Evolutionary conservation across 2,329 filamentous ascomycete genomes (phyloP).

Genomic region (Aureobasidium sp.): DNA sequence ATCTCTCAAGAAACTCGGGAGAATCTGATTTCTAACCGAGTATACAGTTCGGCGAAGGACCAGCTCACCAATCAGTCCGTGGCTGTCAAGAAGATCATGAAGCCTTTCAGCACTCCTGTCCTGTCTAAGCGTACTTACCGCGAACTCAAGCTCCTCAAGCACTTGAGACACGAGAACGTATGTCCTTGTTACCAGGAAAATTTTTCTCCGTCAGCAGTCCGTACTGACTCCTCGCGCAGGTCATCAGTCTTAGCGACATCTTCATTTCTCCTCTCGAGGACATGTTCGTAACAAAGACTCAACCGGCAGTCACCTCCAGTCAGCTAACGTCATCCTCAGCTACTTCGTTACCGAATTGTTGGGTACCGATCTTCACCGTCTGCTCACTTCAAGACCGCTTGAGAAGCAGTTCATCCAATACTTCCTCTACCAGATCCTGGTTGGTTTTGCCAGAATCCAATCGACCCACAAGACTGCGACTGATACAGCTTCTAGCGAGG

Average conservation of each 20-base stretch:
- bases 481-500: constrained; percentile 59
- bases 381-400: constrained; percentile 88
- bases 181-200: constrained; percentile 21
- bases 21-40: constrained; percentile 3
- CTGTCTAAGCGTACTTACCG: constrained; percentile 96
- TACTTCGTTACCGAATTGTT: constrained; percentile 98
- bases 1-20: not conserved
- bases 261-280: constrained; percentile 99
- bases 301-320: not conserved
- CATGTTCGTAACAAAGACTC: constrained; percentile 55
- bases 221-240: constrained; percentile 38
- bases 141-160: constrained; percentile 94
- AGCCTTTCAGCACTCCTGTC: constrained; percentile 98
- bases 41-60: constrained; percentile 81
- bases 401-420: constrained; percentile 99
- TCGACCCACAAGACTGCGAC: not conserved
- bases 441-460: constrained; percentile 42
- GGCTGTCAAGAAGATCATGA: constrained; percentile 99
- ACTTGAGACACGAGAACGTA: constrained; percentile 94
- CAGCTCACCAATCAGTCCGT: constrained; percentile 96
- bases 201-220: not conserved
- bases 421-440: constrained; percentile 98
- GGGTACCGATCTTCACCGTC: constrained; percentile 89
- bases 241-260: constrained; percentile 98
- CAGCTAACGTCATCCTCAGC: constrained; percentile 41